Percentiles rank a stretch among this genome's conserved stretches.
Conservation (phyloP, 257 asterid species). For the Craterostigma plantagineum region DNA sequence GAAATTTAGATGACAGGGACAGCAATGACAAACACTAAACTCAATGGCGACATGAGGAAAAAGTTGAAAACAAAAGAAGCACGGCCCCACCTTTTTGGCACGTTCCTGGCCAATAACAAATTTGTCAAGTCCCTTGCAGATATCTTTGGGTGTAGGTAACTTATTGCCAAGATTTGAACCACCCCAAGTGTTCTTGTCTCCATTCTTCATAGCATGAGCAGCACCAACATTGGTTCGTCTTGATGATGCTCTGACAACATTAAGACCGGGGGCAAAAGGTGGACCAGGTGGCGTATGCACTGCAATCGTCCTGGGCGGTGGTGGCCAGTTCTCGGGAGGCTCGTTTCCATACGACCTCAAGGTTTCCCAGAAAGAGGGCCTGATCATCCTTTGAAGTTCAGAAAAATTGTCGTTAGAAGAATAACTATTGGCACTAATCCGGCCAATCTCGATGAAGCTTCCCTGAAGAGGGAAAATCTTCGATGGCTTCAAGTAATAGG, state of each 20-base stretch:
- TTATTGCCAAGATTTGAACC: conserved; percentile 72
- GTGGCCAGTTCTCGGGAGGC: conserved; percentile 59
- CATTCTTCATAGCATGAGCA: conserved; percentile 20
- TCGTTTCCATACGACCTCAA: conserved; percentile 56
- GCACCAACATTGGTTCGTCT: conserved; percentile 16
- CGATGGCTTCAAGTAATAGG: conserved; percentile 59
- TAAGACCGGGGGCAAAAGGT: conserved; percentile 78
- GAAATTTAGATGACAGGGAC: no score
- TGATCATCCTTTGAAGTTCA: conserved; percentile 31
- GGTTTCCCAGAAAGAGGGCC: conserved; percentile 69
- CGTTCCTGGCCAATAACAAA: conserved; percentile 89
- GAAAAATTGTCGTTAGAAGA: conserved; percentile 25
- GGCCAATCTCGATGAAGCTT: conserved; percentile 70
- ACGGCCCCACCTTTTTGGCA: conserved; percentile 61
- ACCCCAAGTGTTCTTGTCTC: conserved; percentile 37
- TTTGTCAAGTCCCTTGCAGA: conserved; percentile 76
- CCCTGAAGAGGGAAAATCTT: conserved; percentile 79
- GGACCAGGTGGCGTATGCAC: conserved; percentile 91
- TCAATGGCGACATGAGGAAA: no score
- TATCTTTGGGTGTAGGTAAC: conserved; percentile 87
- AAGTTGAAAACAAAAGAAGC: no score
- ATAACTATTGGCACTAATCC: conserved; percentile 35
- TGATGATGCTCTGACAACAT: conserved; percentile 33
- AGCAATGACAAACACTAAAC: no score
- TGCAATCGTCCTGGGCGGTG: conserved; percentile 37